Evolutionary conservation across 2,329 filamentous ascomycete genomes (phyloP).

Genomic region (Colletotrichum camelliae): DNA sequence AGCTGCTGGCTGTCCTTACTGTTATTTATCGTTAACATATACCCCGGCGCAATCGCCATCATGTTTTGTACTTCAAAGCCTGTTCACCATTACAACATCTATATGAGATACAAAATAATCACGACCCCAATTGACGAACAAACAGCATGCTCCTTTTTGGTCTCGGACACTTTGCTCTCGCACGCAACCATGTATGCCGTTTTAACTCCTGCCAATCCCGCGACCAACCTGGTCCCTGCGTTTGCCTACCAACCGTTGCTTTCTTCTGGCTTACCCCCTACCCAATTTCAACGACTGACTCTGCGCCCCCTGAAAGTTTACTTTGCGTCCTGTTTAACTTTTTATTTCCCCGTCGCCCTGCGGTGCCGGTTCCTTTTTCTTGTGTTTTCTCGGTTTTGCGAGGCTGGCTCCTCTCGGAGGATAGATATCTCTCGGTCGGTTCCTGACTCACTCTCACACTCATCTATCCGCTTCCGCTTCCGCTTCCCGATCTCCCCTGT

Average conservation of each 20-base stretch:
- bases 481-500: background rate
- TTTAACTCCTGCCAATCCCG: background rate
- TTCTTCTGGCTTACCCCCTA: background rate
- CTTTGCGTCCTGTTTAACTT: background rate
- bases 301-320: background rate
- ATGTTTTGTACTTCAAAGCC: background rate
- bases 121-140: background rate
- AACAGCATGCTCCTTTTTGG: background rate
- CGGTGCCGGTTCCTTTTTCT: background rate
- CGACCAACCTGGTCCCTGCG: background rate
- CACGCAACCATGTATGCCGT: background rate
- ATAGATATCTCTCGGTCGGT: background rate
- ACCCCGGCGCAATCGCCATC: slow-evolving; percentile 23
- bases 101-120: slow-evolving; percentile 6
- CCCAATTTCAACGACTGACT: slow-evolving; percentile 3
- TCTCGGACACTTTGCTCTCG: background rate
- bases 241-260: background rate
- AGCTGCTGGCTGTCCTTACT: background rate
- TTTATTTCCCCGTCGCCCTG: background rate
- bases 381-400: background rate
- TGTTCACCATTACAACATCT: background rate
- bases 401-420: background rate
- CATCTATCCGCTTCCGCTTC: background rate
- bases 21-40: slow-evolving; percentile 17
- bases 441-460: background rate